phyloP scores from a whole-genome alignment of 345 rosid genomes.

The Orychophragmus violaceus region DNA sequence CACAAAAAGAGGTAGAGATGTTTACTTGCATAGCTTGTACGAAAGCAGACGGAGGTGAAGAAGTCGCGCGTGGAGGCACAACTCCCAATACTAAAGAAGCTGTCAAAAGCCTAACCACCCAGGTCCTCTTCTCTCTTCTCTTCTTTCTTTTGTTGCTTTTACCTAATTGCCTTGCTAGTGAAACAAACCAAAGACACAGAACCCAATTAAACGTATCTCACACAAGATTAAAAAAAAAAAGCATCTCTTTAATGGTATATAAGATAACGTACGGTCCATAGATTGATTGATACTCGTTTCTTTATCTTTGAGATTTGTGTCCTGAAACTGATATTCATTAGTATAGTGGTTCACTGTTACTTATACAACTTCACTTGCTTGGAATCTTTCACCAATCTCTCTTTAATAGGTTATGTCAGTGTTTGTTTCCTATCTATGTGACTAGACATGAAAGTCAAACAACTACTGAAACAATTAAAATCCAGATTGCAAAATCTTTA shows the following conservation, averaged over 20 bases:
- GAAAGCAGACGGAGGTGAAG: conserved; percentile 78
- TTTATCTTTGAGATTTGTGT: not conserved
- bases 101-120: conserved; percentile 98
- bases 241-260: conserved; percentile 10
- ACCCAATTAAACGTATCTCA: conserved; percentile 27
- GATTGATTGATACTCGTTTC: conserved; percentile 1
- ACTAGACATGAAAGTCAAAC: conserved; percentile 25
- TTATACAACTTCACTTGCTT: conserved; percentile 14
- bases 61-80: conserved; percentile 65
- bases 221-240: not conserved
- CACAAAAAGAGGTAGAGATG: conserved; percentile 35
- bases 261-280: not conserved
- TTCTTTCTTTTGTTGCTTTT: conserved; percentile 20
- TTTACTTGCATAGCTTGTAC: conserved; percentile 97
- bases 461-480: not conserved
- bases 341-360: conserved; percentile 10
- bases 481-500: not conserved
- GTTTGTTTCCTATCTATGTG: conserved; percentile 13
- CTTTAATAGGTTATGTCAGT: conserved; percentile 22
- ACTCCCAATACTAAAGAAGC: conserved; percentile 90
- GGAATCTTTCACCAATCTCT: conserved; percentile 24
- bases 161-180: conserved; percentile 29
- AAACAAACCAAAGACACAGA: conserved; percentile 36
- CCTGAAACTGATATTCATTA: not conserved
- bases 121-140: conserved; percentile 43